These are phyloP conservation scores for Mallotus repandus DNA, from an alignment of 441 rosid species.

Conservation along the genomic window DNA sequence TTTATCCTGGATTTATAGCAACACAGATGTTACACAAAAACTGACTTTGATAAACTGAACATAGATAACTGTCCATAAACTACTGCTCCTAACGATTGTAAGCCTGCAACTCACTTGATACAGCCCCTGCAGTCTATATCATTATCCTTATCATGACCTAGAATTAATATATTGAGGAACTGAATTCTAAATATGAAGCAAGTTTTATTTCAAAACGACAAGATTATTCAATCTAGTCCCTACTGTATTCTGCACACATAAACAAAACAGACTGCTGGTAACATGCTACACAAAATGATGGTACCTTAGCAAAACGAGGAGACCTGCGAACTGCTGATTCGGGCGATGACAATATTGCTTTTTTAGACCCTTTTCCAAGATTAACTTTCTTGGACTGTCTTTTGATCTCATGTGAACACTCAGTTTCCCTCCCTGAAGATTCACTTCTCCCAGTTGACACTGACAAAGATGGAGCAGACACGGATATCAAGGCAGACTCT, in stretches of 20 bases:
- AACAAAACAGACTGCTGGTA: not conserved
- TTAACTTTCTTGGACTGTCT: conserved; percentile 40
- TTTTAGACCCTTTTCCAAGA: conserved; percentile 30
- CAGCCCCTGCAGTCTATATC: too few species aligned
- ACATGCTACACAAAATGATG: conserved; percentile 1
- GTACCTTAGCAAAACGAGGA: conserved; percentile 56
- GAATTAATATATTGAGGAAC: not conserved
- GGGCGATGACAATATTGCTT: conserved; percentile 38
- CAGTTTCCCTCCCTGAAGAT: conserved; percentile 44
- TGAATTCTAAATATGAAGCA: not conserved
- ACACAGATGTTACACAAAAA: too few species aligned
- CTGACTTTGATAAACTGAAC: too few species aligned
- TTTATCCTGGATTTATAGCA: too few species aligned
- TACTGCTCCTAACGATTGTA: too few species aligned
- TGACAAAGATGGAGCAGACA: conserved; percentile 67
- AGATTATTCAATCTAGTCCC: not conserved
- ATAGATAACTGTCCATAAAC: too few species aligned
- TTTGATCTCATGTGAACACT: conserved; percentile 31
- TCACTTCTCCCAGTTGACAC: conserved; percentile 53
- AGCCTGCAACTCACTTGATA: too few species aligned
- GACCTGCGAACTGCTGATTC: conserved; percentile 50
- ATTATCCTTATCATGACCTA: not conserved
- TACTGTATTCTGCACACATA: not conserved
- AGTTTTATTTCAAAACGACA: too few species aligned
- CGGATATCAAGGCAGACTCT: conserved; percentile 49